Evolutionary conservation across 257 asterid genomes (phyloP).

Genomic region (Solanum virginianum): DNA sequence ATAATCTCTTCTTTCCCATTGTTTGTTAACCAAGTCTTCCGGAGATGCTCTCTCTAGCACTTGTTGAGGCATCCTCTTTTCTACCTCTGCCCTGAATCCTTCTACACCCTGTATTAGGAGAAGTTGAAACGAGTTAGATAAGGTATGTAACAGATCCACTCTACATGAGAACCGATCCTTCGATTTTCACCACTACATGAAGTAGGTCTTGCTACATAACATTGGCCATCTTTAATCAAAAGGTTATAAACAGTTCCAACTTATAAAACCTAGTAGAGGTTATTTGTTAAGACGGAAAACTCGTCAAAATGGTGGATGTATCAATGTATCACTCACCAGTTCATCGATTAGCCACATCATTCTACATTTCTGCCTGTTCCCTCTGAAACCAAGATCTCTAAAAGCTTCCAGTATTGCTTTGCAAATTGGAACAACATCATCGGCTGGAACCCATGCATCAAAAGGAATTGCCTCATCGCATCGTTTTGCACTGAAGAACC

Average conservation of each 20-base stretch:
- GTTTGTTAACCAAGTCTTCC: conserved; percentile 49
- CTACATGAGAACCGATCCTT: background rate
- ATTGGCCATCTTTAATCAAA: too few species aligned
- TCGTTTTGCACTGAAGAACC: conserved; percentile 83
- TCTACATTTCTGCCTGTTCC: conserved; percentile 88
- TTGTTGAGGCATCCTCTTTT: conserved; percentile 63
- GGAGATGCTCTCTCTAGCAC: conserved; percentile 58
- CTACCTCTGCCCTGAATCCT: conserved; percentile 76
- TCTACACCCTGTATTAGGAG: conserved; percentile 60
- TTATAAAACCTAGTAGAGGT: background rate
- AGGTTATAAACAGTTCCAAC: background rate
- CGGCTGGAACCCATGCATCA: conserved; percentile 93
- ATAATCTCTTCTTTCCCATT: conserved; percentile 83
- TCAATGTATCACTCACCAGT: conserved; percentile 45
- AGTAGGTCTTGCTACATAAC: background rate
- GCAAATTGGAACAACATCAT: conserved; percentile 70
- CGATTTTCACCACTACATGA: background rate
- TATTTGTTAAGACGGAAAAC: background rate
- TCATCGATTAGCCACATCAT: conserved; percentile 99
- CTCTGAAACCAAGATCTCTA: conserved; percentile 84
- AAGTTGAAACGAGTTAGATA: background rate
- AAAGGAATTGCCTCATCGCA: conserved; percentile 96
- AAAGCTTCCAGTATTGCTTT: conserved; percentile 77
- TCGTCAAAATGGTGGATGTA: background rate
- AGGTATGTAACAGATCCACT: background rate